These are phyloP conservation scores for Coffea canephora DNA, from an alignment of 257 asterid genomes.

Conservation along the genomic window DNA sequence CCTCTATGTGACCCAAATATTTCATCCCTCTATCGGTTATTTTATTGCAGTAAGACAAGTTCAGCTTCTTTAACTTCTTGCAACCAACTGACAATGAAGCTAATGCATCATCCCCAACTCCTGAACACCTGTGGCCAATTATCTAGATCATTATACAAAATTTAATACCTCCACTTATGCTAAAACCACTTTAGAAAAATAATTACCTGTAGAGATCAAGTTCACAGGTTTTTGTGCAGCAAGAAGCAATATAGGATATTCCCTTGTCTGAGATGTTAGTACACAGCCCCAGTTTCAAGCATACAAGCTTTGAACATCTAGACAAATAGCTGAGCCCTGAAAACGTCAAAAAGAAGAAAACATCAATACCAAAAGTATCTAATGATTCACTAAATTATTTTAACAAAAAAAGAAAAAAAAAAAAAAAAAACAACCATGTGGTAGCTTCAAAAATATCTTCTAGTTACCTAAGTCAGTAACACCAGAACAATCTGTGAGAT, in stretches of 20 bases:
- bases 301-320: conserved; percentile 47
- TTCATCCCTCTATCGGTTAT: conserved; percentile 57
- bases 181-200: not conserved
- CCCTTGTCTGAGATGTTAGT: conserved; percentile 61
- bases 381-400: too few species aligned
- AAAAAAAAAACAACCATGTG: too few species aligned
- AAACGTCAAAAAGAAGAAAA: conserved; percentile 11
- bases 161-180: not conserved
- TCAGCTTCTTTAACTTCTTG: conserved; percentile 51
- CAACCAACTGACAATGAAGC: conserved; percentile 58
- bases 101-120: conserved; percentile 59
- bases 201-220: conserved; percentile 71
- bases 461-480: conserved; percentile 55
- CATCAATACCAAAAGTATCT: not conserved
- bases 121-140: conserved; percentile 45
- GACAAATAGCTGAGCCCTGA: conserved; percentile 63
- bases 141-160: not conserved
- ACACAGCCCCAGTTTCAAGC: conserved; percentile 71
- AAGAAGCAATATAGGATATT: conserved; percentile 48
- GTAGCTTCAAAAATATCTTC: not conserved
- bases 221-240: conserved; percentile 49
- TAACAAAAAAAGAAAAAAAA: not conserved
- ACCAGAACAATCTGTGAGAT: conserved; percentile 76
- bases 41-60: conserved; percentile 54
- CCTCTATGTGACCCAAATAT: conserved; percentile 39